Evolutionary conservation across 2,329 filamentous ascomycete species (phyloP), one percentile per base, ranked within the genome.

Genomic region (Ophiosphaerella herpotricha): DNA sequence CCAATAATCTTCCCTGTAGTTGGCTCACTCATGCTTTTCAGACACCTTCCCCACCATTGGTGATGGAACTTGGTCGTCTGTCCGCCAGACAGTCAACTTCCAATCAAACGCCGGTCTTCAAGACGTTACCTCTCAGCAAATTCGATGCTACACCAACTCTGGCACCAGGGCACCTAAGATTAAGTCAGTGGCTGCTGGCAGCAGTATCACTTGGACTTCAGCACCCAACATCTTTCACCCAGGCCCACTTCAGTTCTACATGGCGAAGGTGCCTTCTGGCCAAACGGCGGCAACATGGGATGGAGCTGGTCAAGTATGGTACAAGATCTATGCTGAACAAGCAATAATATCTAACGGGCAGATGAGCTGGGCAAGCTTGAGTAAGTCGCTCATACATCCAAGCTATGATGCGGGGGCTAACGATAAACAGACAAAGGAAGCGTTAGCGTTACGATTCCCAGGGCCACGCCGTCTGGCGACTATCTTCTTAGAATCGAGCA

Each of bases 401-500:
- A 33, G 14, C n/a, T 7, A 16, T 11, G 5, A 43, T 7, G 2
- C 2, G 9, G 18, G 12, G 5, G 33, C 37, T 41, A 14, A 55
- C 18, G 18, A 32, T 18, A 6, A 24, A 33, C 12, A 54, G 52
- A 57, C 44, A 49, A 57, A 48, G 59, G 55, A 2, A 45, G 57
- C 8, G 60, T 65, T 50, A 66, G 50, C 26, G 74, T 73, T 37
- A 70, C 66, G 1, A 72, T 80, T 29, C 77, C 77, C 2, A 64
- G 60, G 24, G 67, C 64, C 34, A 67, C 68, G 1, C 76, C 77
- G 4, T 60, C 66, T 4, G 77, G 77, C 9, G 68, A 79, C 52
- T 79, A 80, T 58, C 64, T 80, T 7, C 59, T 79, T 14, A 67
- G 77, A 8, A 66, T 75, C 38, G 77, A 80, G 63, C 77, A 79